phyloP scores from a whole-genome alignment of 352 stramenopile species.

The Phytophthora idaei region DNA sequence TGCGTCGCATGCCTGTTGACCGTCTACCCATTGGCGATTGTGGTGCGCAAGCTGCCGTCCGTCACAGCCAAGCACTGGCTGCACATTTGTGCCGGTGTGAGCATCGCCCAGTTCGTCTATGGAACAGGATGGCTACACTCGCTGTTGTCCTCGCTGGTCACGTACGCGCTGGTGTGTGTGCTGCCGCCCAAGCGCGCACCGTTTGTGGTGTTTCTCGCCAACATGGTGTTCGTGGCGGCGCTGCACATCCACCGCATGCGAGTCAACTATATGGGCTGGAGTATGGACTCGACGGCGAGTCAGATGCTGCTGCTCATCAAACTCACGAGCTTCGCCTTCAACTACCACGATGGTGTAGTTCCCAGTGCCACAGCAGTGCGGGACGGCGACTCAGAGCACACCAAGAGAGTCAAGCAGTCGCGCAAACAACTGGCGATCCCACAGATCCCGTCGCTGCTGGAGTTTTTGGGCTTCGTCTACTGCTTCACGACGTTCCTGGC shows the following conservation, averaged over 20 bases:
- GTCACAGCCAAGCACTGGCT: conserved; percentile 90
- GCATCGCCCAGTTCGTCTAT: conserved; percentile 95
- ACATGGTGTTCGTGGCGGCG: conserved; percentile 92
- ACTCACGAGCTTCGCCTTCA: conserved; percentile 97
- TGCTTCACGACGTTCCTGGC: conserved; percentile 96
- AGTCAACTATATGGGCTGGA: conserved; percentile 95
- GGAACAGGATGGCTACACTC: conserved; percentile 95
- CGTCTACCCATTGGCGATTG: conserved; percentile 92
- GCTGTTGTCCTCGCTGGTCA: conserved; percentile 89
- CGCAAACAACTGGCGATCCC: conserved; percentile 64
- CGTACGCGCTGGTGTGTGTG: conserved; percentile 83
- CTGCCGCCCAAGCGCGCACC: conserved; percentile 54
- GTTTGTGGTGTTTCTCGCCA: conserved; percentile 91
- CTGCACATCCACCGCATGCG: conserved; percentile 96
- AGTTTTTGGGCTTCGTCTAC: conserved; percentile 97
- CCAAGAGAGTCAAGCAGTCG: conserved; percentile 37
- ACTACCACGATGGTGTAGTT: conserved; percentile 93
- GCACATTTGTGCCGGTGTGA: conserved; percentile 91
- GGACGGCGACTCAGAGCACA: conserved; percentile 32
- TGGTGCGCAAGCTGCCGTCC: conserved; percentile 88
- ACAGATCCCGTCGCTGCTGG: conserved; percentile 89
- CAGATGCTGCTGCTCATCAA: conserved; percentile 98
- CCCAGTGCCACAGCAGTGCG: conserved; percentile 24
- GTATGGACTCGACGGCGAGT: conserved; percentile 81
- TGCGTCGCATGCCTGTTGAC: conserved; percentile 91